Evolutionary conservation across 2,329 filamentous ascomycete genomes (phyloP), one percentile per base, ranked within the genome.

Genomic region (Beauveria brongniartii): DNA sequence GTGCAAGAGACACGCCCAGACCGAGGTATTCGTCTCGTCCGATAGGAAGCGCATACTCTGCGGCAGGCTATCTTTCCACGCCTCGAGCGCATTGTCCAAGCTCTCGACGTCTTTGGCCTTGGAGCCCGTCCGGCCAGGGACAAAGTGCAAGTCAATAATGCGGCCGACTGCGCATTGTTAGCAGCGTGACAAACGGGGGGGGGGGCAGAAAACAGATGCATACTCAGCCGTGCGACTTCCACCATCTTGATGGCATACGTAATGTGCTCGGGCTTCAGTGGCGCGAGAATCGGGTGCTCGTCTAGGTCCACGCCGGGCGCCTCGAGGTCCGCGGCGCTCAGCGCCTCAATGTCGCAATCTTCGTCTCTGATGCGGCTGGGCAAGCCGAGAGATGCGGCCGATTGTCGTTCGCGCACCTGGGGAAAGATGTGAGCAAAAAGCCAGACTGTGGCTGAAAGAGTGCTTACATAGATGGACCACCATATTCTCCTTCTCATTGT

Each of bases 381-480:
- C 1, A 75, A 63, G 0, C 73, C 73, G 0, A 75, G 59, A 0
- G 73, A 73, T 5, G 72, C 73, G 0, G 73, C 71, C 0, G 72
- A 72, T 59, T 75, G 73, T 28, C 73, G 63, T 54, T 75, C 73
- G 8, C 73, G 68, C 2, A 74, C 72, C 69, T 75, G 18, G 14
- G 0, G 20, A 16, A 9, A 24, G 41, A 3, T 18, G 55, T 66
- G 30, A 64, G 63, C 46, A 40, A 62, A 62, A 46, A 44, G 34
- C n/a, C 2, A 4, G 18, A 9, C 28, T n/a, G 22, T 9, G 2
- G 1, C 22, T 10, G 5, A 16, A 16, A 10, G 14, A 7, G 60
- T 16, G 10, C 79, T 71, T 52, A 80, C 73, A 59, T 82, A 82
- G 8, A 82, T 74, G 6, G 79, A 78, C 80, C 80, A 82, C 79